phyloP scores from a whole-genome alignment of 2,329 filamentous ascomycete species.

The Alternaria sp. region DNA sequence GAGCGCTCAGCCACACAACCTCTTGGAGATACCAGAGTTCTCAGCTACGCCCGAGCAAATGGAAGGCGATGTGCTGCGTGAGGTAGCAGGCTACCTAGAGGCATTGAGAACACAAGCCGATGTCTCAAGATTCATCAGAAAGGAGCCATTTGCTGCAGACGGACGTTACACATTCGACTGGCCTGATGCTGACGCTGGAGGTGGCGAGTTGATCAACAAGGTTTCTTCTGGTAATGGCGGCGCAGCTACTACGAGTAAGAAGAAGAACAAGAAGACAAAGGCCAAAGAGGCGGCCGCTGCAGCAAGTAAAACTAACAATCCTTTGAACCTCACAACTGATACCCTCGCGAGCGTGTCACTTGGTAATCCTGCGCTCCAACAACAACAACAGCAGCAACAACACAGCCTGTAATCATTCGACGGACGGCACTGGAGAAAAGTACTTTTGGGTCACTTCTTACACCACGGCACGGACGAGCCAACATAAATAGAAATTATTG shows the following conservation, averaged over 20 bases:
- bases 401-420: neutral
- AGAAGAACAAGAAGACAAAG: constrained; percentile 21
- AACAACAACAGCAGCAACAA: neutral
- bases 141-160: constrained; percentile 38
- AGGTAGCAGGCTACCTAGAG: constrained; percentile 64
- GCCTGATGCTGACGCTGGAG: constrained; percentile 23
- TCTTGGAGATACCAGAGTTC: constrained; percentile 84
- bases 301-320: constrained; percentile 7
- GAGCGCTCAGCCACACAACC: constrained; percentile 81
- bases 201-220: constrained; percentile 24
- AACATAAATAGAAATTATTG: neutral
- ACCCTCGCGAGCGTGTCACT: constrained; percentile 15
- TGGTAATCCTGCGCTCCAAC: constrained; percentile 1
- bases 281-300: constrained; percentile 6
- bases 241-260: constrained; percentile 15
- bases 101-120: constrained; percentile 62
- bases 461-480: neutral
- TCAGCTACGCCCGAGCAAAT: constrained; percentile 55
- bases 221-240: constrained; percentile 2
- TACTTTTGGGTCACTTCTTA: neutral
- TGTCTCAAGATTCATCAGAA: constrained; percentile 69
- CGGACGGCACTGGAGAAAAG: neutral
- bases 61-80: constrained; percentile 56
- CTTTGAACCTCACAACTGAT: constrained; percentile 12
- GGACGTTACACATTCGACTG: constrained; percentile 43